A percentile compares a stretch with the other conserved stretches of the same genome.
Evolutionary conservation across 768 basidiomycete genomes (phyloP).

Genomic region (Albatrellus ellisii): DNA sequence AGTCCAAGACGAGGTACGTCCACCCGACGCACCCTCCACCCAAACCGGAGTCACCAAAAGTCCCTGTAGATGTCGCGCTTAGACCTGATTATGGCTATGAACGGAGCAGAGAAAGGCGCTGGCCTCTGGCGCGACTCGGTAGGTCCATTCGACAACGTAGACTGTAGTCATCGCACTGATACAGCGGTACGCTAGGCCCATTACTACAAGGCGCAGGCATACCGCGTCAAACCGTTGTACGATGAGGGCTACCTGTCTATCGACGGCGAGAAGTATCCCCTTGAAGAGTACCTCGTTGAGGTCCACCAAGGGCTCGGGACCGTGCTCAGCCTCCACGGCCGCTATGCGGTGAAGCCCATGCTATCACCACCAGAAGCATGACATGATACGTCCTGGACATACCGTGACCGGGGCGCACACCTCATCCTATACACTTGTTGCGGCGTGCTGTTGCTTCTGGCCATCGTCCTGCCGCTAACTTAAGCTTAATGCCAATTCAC

Average conservation of each 20-base stretch:
- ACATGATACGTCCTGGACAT: too few species aligned
- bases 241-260: slow-evolving; percentile 46
- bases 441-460: too few species aligned
- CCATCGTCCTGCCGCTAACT: too few species aligned
- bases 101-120: slow-evolving; percentile 48
- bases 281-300: slow-evolving; percentile 66
- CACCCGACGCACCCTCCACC: slow-evolving; percentile 1
- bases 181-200: slow-evolving; percentile 32
- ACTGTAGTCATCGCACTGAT: slow-evolving; percentile 1
- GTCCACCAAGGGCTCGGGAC: slow-evolving; percentile 56
- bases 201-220: slow-evolving; percentile 64
- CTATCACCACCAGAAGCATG: too few species aligned
- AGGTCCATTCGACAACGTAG: slow-evolving; percentile 13
- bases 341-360: slow-evolving; percentile 46
- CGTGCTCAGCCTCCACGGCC: slow-evolving; percentile 47
- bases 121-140: slow-evolving; percentile 52
- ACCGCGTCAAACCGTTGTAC: slow-evolving; percentile 51
- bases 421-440: too few species aligned
- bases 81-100: slow-evolving; percentile 39
- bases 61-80: slow-evolving; percentile 31
- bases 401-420: too few species aligned
- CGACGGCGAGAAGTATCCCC: slow-evolving; percentile 70
- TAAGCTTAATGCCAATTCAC: too few species aligned
- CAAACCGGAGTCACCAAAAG: not conserved
- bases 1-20: slow-evolving; percentile 46